Base-by-base conservation (phyloP, 495 filamentous ascomycete species). In the Penicillium bialowiezense region DNA sequence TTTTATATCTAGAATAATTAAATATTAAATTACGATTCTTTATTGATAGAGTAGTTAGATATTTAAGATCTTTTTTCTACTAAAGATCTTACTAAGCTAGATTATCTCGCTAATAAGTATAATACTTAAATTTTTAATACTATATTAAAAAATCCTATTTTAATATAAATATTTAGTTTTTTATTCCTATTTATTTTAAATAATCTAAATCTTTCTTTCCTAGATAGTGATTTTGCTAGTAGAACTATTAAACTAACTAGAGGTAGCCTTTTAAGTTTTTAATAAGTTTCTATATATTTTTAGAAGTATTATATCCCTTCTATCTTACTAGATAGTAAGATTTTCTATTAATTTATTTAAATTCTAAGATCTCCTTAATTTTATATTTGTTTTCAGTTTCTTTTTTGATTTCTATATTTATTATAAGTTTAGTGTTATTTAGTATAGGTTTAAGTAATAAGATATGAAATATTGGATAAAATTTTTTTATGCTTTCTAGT, bases 241-340 rank as follows among this genome's bases (percentile, higher is more conserved):
- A 47, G 21, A 47, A 49, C 26, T 41, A 33, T 35, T n/a, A 7
- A 44, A 51, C 10, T 38, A 51, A 18, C 19, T 45, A 45, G 13
- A 19, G 15, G 28, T 40, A 55, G 41, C 21, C 46, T 24, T 12
- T 50, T 45, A 55, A 18, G 19, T 55, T 55, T 34, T 44, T 14
- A 18, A 55, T 55, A 55, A 26, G 34, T 45, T 55, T 41, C 40
- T 45, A 50, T 44, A 41, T 50, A 55, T 55, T 39, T 43, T 53
- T 31, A 36, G n/a, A 53, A 36, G 24, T 47, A 55, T 40, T 14
- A 23, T 50, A 55, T 20, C 4, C n/a, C 13, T 50, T 50, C 24
- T 50, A 50, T 17, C 45, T 50, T 23, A 55, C 6, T 7, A 55
- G 7, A 18, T 44, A 44, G 2, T 55, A 41, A 14, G 21, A 13